Base-by-base conservation (phyloP, 306 rosid genomes). In the Vicia villosa region DNA sequence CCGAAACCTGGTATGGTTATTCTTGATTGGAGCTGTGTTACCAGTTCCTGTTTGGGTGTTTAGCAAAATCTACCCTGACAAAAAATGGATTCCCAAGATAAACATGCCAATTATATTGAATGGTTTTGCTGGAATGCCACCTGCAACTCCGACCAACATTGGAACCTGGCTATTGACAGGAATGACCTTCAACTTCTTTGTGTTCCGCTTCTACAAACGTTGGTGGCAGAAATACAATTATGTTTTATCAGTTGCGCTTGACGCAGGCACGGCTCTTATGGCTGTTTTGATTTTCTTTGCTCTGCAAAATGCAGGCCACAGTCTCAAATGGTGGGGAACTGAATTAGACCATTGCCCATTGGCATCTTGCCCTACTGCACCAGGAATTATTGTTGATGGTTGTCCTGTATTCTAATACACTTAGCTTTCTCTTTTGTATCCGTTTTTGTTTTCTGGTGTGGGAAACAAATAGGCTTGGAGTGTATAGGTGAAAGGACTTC, bases 151-250 rank as follows among this genome's bases (percentile, higher is more conserved):
- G 13, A 86, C 97, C 28, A 94, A 94, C 67, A 88, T 90, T 46
- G 92, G 92, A 10, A 90, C 97, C 76, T 90, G 97, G 97, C 95
- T 90, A 4, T 2, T 88, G 49, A 94, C 96, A 0, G 97, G 99
- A 81, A 86, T 84, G 54, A 75, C 87, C 80, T 94, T 94, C 85
- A 94, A 94, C 68, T 91, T 65, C 85, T 94, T 94, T 7, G 87
- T 94, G 73, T 94, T 91, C 78, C 82, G 81, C 22, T 88, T 76
- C 82, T 88, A 83, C 69, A 88, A 88, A 60, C 79, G 87, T 10
- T 94, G 99, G 99, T 94, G 99, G 99, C 97, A 90, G 83, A 94
- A 87, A 64, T 94, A 91, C 70, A 91, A 94, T 57, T 94, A 94
- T 49, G 84, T 94, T 8, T 88, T 91, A 14, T 94, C 96, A 0